Evolutionary conservation across 306 rosid species (phyloP).

Genomic region (Cajanus cajan): DNA sequence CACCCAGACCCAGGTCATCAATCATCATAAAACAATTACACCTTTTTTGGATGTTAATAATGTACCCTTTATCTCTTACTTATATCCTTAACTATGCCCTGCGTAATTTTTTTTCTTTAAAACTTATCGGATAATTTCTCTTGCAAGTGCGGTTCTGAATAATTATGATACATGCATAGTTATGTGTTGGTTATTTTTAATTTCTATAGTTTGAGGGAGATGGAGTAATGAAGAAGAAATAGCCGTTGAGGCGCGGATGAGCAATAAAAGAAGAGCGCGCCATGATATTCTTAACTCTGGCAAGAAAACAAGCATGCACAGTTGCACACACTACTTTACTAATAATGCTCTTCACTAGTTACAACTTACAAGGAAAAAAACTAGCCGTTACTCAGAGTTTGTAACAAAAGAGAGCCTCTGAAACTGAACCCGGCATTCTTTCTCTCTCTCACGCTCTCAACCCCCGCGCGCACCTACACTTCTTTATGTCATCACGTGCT

Average conservation of each 20-base stretch:
- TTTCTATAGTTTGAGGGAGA: too few relatives aligned
- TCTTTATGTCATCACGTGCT: constrained; percentile 48
- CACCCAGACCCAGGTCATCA: too few relatives aligned
- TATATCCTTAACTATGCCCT: not conserved
- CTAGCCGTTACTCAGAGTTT: constrained; percentile 60
- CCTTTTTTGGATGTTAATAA: not conserved
- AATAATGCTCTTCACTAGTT: not conserved
- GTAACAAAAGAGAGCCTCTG: not conserved
- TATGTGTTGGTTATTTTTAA: too few relatives aligned
- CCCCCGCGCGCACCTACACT: constrained; percentile 26
- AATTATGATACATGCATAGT: too few relatives aligned
- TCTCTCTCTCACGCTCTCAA: constrained; percentile 38
- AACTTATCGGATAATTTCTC: not conserved
- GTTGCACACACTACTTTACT: not conserved
- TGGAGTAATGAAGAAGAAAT: constrained; percentile 11
- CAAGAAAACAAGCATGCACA: not conserved
- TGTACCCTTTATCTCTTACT: not conserved
- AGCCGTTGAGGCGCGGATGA: constrained; percentile 58
- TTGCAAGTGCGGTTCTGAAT: not conserved
- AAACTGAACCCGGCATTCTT: not conserved
- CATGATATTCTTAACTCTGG: constrained; percentile 15
- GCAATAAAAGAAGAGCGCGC: constrained; percentile 42
- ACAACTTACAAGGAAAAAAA: constrained; percentile 19
- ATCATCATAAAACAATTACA: not conserved
- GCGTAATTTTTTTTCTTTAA: too few relatives aligned